These are phyloP conservation scores for Haberlea rhodopensis DNA, from an alignment of 257 asterid genomes.

Conservation along the genomic window DNA sequence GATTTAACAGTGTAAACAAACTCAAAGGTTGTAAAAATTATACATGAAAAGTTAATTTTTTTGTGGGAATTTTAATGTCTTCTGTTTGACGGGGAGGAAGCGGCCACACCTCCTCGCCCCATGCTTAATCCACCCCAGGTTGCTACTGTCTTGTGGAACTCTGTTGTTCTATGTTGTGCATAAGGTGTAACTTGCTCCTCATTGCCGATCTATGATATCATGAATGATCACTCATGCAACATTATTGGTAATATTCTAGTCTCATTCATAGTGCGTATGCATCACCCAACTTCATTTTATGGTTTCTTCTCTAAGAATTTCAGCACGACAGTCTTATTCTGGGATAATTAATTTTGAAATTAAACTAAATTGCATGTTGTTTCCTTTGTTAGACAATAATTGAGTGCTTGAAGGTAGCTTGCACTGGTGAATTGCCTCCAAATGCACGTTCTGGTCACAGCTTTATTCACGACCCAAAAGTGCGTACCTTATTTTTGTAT, in stretches of 20 bases:
- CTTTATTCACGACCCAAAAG: slow-evolving; percentile 97
- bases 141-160: background rate
- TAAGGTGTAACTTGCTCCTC: background rate
- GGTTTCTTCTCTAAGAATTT: background rate
- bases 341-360: background rate
- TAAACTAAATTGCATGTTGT: background rate
- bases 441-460: slow-evolving; percentile 97
- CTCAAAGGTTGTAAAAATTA: too few relatives aligned
- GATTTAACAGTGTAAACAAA: too few relatives aligned
- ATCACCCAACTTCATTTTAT: background rate
- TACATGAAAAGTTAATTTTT: too few relatives aligned
- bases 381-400: slow-evolving; percentile 66
- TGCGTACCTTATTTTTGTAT: slow-evolving; percentile 22
- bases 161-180: slow-evolving; percentile 3
- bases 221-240: too few relatives aligned
- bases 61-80: too few relatives aligned
- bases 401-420: slow-evolving; percentile 97
- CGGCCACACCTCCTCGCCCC: too few relatives aligned
- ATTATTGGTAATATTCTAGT: slow-evolving; percentile 3
- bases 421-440: slow-evolving; percentile 96
- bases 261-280: slow-evolving; percentile 4
- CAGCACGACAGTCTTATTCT: slow-evolving; percentile 1
- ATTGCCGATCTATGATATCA: too few relatives aligned
- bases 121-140: too few relatives aligned
- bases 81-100: too few relatives aligned